These are phyloP conservation scores for Ampelocalamus luodianensis DNA, from an alignment of 176 grass and related monocot species.

Conservation along the genomic window DNA sequence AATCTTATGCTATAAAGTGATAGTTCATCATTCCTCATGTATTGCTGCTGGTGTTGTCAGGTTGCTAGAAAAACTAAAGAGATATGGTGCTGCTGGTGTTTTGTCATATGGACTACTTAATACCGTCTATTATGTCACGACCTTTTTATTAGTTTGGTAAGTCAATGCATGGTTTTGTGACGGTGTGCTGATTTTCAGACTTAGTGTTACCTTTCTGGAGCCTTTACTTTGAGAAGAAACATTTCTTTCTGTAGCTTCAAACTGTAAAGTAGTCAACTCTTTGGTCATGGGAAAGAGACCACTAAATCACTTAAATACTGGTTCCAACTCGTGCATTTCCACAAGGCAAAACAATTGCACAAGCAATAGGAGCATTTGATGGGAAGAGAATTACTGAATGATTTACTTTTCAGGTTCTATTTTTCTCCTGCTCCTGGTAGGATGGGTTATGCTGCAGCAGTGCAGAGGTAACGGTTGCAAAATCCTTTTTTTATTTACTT, in stretches of 20 bases:
- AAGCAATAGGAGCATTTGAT: background rate
- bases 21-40: background rate
- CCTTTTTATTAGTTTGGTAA: constrained; percentile 93
- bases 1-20: background rate
- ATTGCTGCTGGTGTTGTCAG: constrained; percentile 42
- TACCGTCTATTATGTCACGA: constrained; percentile 82
- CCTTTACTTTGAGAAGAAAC: constrained; percentile 23
- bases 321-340: background rate
- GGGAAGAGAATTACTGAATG: constrained; percentile 10
- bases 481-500: background rate
- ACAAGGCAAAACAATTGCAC: background rate
- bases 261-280: background rate
- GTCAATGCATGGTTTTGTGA: constrained; percentile 22
- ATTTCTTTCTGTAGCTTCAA: background rate
- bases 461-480: constrained; percentile 64
- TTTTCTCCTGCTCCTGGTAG: constrained; percentile 85
- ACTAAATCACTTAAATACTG: background rate
- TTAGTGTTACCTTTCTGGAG: constrained; percentile 1
- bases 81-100: constrained; percentile 89
- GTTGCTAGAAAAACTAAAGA: constrained; percentile 74
- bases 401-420: constrained; percentile 73
- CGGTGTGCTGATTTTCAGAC: background rate
- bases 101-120: constrained; percentile 96
- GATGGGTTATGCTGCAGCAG: constrained; percentile 83
- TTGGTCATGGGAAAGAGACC: constrained; percentile 9